These are phyloP conservation scores for Leishmania braziliensis DNA, from an alignment of 208 protist genomes.

Conservation along the genomic window DNA sequence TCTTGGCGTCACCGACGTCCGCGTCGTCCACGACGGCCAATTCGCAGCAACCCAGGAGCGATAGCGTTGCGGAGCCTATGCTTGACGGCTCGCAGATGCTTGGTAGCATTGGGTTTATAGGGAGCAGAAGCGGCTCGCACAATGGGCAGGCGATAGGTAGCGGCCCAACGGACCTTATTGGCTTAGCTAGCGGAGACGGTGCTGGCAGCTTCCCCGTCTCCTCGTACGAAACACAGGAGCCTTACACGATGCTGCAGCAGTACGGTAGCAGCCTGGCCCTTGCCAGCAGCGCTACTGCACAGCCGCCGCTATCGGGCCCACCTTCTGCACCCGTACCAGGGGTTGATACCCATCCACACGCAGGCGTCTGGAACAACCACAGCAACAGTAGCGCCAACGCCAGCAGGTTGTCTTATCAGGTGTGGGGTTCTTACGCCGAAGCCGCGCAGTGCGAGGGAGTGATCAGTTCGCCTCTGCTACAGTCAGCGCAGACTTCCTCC, in stretches of 20 bases:
- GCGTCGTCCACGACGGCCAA: neutral
- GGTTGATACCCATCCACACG: neutral
- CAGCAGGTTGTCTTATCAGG: neutral
- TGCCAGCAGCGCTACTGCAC: neutral
- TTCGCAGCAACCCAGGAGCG: neutral
- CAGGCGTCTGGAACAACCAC: neutral
- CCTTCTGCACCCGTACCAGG: neutral
- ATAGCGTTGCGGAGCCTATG: neutral
- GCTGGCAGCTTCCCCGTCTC: neutral
- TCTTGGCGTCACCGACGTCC: neutral
- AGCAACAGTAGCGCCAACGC: neutral
- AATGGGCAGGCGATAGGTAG: neutral
- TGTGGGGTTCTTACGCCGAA: neutral
- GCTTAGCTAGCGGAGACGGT: neutral
- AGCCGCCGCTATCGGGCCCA: neutral
- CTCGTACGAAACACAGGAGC: neutral
- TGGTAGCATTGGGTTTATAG: neutral
- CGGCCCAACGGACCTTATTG: neutral
- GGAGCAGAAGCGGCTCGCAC: neutral
- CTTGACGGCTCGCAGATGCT: neutral
- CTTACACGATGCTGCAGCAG: conserved; percentile 14
- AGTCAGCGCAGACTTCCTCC: neutral
- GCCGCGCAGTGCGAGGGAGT: neutral
- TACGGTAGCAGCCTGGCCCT: neutral
- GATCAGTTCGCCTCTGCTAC: neutral